phyloP scores from a whole-genome alignment of 1,139 yeast genomes.

The Zygosaccharomyces sapae region DNA sequence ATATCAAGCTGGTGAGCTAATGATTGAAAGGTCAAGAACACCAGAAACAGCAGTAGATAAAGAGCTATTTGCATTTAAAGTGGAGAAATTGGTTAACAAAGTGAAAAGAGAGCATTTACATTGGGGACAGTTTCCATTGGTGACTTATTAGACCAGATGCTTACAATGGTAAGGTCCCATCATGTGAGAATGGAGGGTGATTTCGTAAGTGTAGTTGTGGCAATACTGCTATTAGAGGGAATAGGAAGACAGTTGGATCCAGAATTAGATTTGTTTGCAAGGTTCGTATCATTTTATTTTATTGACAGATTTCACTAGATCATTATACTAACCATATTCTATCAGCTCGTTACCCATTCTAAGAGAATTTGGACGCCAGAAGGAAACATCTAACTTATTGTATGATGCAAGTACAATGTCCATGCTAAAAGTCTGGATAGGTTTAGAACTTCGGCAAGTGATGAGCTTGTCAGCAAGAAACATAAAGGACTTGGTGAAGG shows the following conservation, averaged over 20 bases:
- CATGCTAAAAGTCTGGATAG: slow-evolving; percentile 89
- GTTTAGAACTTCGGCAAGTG: slow-evolving; percentile 82
- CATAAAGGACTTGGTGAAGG: slow-evolving; percentile 51
- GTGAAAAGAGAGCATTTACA: slow-evolving; percentile 88
- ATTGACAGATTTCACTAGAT: slow-evolving; percentile 57
- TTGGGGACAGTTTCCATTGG: slow-evolving; percentile 91
- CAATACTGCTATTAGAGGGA: slow-evolving; percentile 85
- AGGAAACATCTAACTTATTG: slow-evolving; percentile 59
- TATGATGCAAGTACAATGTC: slow-evolving; percentile 59
- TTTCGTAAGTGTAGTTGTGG: slow-evolving; percentile 88
- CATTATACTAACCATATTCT: slow-evolving; percentile 13
- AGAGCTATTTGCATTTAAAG: slow-evolving; percentile 82
- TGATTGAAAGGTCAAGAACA: slow-evolving; percentile 90
- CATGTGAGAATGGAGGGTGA: slow-evolving; percentile 98
- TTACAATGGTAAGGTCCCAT: slow-evolving; percentile 85
- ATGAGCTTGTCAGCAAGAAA: slow-evolving; percentile 66
- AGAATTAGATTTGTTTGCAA: slow-evolving; percentile 85
- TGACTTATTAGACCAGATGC: slow-evolving; percentile 79
- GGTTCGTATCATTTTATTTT: slow-evolving; percentile 68
- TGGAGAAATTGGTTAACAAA: slow-evolving; percentile 72
- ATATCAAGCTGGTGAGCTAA: slow-evolving; percentile 85
- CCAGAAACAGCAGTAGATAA: slow-evolving; percentile 86
- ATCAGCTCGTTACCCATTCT: slow-evolving; percentile 81
- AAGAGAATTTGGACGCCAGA: slow-evolving; percentile 67
- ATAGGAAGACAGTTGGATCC: slow-evolving; percentile 94